These are phyloP conservation scores for Capsicum chinense DNA, from an alignment of 257 asterid genomes.

Conservation along the genomic window DNA sequence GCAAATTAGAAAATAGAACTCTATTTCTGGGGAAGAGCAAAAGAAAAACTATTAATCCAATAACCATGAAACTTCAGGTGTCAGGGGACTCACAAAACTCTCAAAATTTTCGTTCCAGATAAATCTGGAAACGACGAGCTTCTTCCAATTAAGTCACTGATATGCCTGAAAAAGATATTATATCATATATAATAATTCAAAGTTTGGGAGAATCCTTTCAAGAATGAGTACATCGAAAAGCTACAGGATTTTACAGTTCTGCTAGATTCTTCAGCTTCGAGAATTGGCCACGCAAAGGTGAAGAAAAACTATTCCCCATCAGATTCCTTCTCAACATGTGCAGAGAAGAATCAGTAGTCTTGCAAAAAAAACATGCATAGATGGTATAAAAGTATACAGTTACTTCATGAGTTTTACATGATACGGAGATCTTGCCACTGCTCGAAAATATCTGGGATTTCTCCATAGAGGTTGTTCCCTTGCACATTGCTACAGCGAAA, in stretches of 20 bases:
- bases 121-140: neutral
- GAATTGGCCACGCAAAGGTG: neutral
- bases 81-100: neutral
- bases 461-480: neutral
- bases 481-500: slow-evolving; percentile 12
- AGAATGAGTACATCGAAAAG: neutral
- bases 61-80: neutral
- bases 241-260: neutral
- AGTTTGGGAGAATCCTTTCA: neutral
- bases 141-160: neutral
- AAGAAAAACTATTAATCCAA: neutral
- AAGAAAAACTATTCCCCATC: neutral
- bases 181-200: neutral
- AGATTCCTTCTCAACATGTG: slow-evolving; percentile 20
- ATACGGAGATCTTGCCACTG: neutral
- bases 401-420: neutral
- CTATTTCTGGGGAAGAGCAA: neutral
- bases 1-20: neutral
- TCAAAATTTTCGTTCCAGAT: neutral
- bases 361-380: neutral
- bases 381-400: slow-evolving; percentile 9
- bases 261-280: neutral
- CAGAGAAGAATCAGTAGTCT: neutral
- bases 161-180: neutral
- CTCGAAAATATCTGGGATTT: neutral